Base-by-base conservation (phyloP, 1,139 yeast genomes). In the Saccharomyces hybrid region DNA sequence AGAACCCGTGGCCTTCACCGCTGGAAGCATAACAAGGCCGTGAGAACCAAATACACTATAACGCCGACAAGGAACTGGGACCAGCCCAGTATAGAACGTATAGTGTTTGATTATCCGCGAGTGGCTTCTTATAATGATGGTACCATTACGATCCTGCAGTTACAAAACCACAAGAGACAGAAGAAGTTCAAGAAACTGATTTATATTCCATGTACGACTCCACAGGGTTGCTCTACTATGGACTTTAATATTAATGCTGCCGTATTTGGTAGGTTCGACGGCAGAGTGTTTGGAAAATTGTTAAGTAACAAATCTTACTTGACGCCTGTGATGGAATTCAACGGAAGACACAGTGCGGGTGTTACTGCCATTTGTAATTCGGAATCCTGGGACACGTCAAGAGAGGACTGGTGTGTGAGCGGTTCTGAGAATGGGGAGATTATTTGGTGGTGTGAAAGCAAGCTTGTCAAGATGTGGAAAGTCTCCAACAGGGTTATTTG, bases 1-100 rank as follows among this genome's bases (percentile, higher is more conserved):
- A 69, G 90, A 50, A 70, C 76, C 50, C 67, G 73, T 9, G 66
- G 73, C 2, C 56, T 74, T 30, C 75, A 75, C 54, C 75, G 71
- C 55, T 84, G 89, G 88, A 75, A 72, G 58, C 82, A 78, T 61
- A 81, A 78, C 32, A 69, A 72, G 50, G 75, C 75, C 1, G 58
- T 66, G 4, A 63, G 62, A 54, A 69, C 71, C 3, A 68, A 66
- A 53, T 70, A 67, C 56, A 61, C 62, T 1, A 59, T 69, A 9
- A 55, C 67, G 0, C 64, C 67, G n/a, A 61, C 59, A 25, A 62
- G 60, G 28, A 49, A 48, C 5, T 54, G 52, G 65, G 62, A 52
- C 63, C 57, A 54, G 61, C 62, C 52, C 74, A 75, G 57, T 34
- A 61, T 68, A 14, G 70, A 67, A 28, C 63, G 63, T 20, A 50